Evolutionary conservation across 352 stramenopile genomes (phyloP).

Genomic region (Phytophthora cajani): DNA sequence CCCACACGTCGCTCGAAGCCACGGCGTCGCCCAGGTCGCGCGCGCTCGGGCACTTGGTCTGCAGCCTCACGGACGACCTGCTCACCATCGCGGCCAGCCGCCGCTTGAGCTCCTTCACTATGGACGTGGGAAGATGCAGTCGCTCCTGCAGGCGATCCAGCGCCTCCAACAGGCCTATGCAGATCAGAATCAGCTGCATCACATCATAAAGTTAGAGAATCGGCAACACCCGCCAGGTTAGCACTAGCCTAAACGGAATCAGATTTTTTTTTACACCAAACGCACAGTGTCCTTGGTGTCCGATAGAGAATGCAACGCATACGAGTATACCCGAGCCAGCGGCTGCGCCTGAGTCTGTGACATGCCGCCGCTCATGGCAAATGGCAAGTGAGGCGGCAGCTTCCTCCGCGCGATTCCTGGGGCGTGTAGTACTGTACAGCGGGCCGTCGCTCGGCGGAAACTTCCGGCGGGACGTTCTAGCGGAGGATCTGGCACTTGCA

Average conservation of each 20-base stretch:
- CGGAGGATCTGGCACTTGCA: background rate
- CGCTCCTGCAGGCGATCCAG: constrained; percentile 78
- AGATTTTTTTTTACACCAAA: constrained; percentile 5
- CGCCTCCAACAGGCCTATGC: constrained; percentile 76
- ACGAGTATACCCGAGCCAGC: constrained; percentile 56
- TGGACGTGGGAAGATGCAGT: constrained; percentile 64
- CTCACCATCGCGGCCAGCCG: constrained; percentile 73
- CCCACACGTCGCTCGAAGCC: constrained; percentile 65
- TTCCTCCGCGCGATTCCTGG: background rate
- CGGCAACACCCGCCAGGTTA: constrained; percentile 7
- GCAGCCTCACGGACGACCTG: constrained; percentile 46
- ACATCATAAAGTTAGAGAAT: background rate
- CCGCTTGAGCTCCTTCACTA: constrained; percentile 81
- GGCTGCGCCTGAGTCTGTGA: constrained; percentile 39
- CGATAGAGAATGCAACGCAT: constrained; percentile 64
- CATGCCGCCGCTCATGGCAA: constrained; percentile 22
- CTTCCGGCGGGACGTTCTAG: background rate
- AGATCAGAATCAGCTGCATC: constrained; percentile 76
- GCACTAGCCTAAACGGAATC: constrained; percentile 1
- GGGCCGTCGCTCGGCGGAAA: background rate
- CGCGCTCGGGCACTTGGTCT: constrained; percentile 34
- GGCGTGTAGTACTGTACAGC: background rate
- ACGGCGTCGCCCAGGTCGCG: constrained; percentile 52
- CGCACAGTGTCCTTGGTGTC: constrained; percentile 79
- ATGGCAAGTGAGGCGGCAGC: background rate